phyloP scores from a whole-genome alignment of 148 eudicot genomes.

The Agrostemma githago region DNA sequence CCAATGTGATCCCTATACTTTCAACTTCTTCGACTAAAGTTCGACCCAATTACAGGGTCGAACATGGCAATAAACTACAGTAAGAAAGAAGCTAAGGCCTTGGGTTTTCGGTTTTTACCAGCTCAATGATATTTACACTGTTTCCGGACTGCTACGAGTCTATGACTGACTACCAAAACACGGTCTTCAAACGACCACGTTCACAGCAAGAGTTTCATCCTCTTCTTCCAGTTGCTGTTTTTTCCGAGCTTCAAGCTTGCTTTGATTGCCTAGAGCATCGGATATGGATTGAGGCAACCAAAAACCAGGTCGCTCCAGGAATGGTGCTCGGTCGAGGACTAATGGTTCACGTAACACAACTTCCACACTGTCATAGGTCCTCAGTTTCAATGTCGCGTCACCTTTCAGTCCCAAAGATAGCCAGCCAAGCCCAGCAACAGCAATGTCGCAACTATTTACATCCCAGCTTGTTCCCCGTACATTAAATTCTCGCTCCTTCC shows the following conservation, averaged over 20 bases:
- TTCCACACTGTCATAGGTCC: conserved; percentile 64
- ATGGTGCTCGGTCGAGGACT: conserved; percentile 73
- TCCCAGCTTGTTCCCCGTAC: conserved; percentile 91
- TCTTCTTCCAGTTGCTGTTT: conserved; percentile 42
- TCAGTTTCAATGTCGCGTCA: conserved; percentile 58
- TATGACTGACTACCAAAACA: neutral
- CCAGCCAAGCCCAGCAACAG: conserved; percentile 89
- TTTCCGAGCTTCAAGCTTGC: conserved; percentile 55
- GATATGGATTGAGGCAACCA: conserved; percentile 90
- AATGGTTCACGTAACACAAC: conserved; percentile 71
- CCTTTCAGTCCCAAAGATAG: conserved; percentile 90
- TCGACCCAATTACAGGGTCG: neutral
- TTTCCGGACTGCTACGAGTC: too few species aligned
- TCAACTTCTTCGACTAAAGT: neutral
- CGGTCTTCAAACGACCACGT: conserved; percentile 22
- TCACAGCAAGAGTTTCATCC: conserved; percentile 9
- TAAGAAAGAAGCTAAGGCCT: neutral
- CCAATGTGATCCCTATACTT: too few species aligned
- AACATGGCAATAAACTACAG: neutral
- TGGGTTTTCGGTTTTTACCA: neutral
- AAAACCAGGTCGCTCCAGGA: conserved; percentile 81
- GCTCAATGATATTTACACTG: conserved; percentile 1
- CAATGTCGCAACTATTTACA: conserved; percentile 64
- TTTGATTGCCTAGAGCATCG: conserved; percentile 66
- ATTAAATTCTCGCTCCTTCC: conserved; percentile 57